These are phyloP conservation scores for Gossypium rotundifolium DNA, from an alignment of 345 rosid genomes.

Conservation along the genomic window DNA sequence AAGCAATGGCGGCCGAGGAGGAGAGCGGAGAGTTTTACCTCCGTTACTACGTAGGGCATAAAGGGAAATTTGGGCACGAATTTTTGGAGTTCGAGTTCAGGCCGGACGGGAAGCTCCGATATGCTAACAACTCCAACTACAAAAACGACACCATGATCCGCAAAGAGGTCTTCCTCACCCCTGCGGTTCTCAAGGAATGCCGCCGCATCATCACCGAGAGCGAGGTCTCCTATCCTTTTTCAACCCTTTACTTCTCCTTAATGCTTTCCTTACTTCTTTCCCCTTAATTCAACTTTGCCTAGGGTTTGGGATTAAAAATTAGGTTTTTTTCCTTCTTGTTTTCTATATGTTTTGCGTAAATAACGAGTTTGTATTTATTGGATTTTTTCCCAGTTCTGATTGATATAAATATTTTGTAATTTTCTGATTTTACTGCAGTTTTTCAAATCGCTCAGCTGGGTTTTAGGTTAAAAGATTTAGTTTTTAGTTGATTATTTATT, in stretches of 20 bases:
- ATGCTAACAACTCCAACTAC: conserved; percentile 98
- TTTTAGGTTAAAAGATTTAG: background rate
- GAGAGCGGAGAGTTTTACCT: conserved; percentile 75
- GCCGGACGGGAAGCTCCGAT: conserved; percentile 93
- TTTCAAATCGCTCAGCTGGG: background rate
- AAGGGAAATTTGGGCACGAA: conserved; percentile 98
- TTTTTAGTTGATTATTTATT: background rate
- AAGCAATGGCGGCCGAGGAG: conserved; percentile 35
- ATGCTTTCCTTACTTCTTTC: background rate
- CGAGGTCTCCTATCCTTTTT: conserved; percentile 43
- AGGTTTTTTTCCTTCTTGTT: no score
- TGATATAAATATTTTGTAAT: no score
- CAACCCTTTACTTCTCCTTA: background rate
- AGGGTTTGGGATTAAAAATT: background rate
- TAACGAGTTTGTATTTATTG: no score
- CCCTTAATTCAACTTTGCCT: background rate
- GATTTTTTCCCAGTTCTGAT: no score
- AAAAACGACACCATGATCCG: conserved; percentile 99
- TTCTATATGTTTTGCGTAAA: no score
- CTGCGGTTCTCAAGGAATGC: conserved; percentile 87
- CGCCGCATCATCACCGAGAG: conserved; percentile 96
- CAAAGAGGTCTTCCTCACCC: conserved; percentile 91
- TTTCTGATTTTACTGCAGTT: background rate
- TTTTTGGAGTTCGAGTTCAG: conserved; percentile 97
- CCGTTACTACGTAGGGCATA: conserved; percentile 95